A percentile compares a stretch with the other conserved stretches of the same genome.
Conservation (phyloP, 768 basidiomycete genomes). For the Bullera alba region DNA sequence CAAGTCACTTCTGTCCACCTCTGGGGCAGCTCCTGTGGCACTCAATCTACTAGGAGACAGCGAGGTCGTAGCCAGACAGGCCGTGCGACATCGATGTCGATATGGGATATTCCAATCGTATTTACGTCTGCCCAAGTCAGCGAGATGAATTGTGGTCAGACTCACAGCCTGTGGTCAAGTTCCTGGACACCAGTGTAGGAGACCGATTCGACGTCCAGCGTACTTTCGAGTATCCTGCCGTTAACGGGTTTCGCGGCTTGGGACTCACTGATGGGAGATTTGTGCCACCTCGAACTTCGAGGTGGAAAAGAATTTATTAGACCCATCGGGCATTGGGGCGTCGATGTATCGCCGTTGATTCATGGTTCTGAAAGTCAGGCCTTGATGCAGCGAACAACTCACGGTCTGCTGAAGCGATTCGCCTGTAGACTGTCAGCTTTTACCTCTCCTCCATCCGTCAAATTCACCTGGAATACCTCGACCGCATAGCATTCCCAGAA, state of each 20-base stretch:
- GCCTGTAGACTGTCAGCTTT: neutral
- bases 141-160: too few species aligned
- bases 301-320: neutral
- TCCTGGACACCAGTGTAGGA: too few species aligned
- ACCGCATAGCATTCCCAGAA: constrained; percentile 13
- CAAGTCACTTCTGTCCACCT: neutral
- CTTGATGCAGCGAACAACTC: too few species aligned
- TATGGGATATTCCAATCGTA: constrained; percentile 14
- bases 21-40: too few species aligned
- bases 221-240: neutral
- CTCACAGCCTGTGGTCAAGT: too few species aligned
- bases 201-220: neutral
- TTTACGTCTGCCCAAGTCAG: too few species aligned
- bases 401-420: constrained; percentile 7
- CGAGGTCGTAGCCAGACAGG: constrained; percentile 10
- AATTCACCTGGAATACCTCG: constrained; percentile 10
- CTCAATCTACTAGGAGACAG: constrained; percentile 12
- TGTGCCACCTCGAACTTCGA: neutral
- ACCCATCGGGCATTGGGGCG: neutral
- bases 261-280: neutral
- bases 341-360: neutral
- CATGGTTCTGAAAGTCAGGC: neutral
- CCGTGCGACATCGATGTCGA: constrained; percentile 17
- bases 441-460: neutral
- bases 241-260: neutral